Percentiles rank a stretch among this genome's conserved stretches.
Evolutionary conservation across 2,329 filamentous ascomycete genomes (phyloP).

Genomic region (Thermomyces lanuginosus): DNA sequence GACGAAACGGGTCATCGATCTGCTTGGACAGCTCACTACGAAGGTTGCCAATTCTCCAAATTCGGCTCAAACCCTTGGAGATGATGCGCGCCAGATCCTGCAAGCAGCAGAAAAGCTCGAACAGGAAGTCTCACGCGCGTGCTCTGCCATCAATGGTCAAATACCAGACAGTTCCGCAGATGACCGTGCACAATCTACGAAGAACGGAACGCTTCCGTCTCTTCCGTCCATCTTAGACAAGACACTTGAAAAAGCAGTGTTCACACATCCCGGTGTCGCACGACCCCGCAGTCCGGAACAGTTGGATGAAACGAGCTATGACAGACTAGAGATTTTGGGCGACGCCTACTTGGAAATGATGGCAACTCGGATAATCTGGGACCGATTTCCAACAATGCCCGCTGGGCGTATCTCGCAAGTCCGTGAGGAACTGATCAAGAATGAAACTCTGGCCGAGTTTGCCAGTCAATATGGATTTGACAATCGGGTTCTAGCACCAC

Average conservation of each 20-base stretch:
- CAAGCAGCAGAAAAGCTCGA: too few relatives aligned
- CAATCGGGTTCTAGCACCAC: slow-evolving; percentile 42
- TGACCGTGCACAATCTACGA: too few relatives aligned
- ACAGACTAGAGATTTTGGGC: slow-evolving; percentile 74
- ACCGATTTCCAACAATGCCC: slow-evolving; percentile 48
- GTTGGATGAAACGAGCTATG: slow-evolving; percentile 43
- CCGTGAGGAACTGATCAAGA: slow-evolving; percentile 65
- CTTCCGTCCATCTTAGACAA: slow-evolving; percentile 47
- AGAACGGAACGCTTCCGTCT: slow-evolving; percentile 7
- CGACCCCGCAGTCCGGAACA: slow-evolving; percentile 10
- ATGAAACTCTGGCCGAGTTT: slow-evolving; percentile 57
- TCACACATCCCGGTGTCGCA: slow-evolving; percentile 46
- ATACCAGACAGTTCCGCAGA: too few relatives aligned
- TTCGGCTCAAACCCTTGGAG: too few relatives aligned
- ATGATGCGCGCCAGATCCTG: too few relatives aligned
- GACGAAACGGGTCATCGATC: too few relatives aligned
- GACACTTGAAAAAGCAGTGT: slow-evolving; percentile 44
- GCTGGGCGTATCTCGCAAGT: slow-evolving; percentile 58
- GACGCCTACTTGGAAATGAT: slow-evolving; percentile 73
- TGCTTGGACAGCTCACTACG: too few relatives aligned
- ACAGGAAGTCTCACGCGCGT: too few relatives aligned
- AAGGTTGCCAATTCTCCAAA: too few relatives aligned
- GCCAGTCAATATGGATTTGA: slow-evolving; percentile 56
- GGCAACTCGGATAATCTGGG: slow-evolving; percentile 57
- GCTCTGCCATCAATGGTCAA: too few relatives aligned